Percentiles rank a stretch among this genome's conserved stretches.
These are phyloP conservation scores for Coemansia sp. DNA, from an alignment of 192 early-diverging fungal species.

Conservation along the genomic window DNA sequence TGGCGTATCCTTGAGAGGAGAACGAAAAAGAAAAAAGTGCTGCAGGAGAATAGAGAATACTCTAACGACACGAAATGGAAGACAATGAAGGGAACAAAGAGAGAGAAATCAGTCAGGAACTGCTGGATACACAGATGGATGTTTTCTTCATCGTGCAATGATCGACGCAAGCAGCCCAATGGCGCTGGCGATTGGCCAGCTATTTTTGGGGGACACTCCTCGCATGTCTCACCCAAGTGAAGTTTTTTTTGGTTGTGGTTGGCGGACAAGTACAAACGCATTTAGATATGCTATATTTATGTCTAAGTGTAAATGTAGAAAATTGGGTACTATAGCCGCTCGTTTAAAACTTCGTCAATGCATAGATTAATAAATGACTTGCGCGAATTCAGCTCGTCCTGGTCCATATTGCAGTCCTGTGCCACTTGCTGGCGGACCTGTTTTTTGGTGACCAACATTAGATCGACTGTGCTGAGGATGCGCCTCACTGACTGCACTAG, in stretches of 20 bases:
- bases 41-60: not conserved
- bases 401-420: conserved; percentile 69
- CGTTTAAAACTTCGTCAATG: conserved; percentile 65
- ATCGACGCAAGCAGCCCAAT: not conserved
- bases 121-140: not conserved
- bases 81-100: not conserved
- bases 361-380: conserved; percentile 89
- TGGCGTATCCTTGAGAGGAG: conserved; percentile 2
- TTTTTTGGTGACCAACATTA: conserved; percentile 99
- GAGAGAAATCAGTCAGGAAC: not conserved
- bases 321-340: conserved; percentile 24
- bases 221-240: not conserved
- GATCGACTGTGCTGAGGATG: conserved; percentile 83
- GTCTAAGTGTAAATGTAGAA: not conserved
- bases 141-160: not conserved
- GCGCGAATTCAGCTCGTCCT: conserved; percentile 72
- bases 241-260: not conserved
- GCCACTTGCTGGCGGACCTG: conserved; percentile 91
- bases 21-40: not conserved
- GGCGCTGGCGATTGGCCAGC: not conserved
- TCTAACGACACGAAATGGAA: not conserved
- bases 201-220: not conserved
- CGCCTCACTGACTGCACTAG: conserved; percentile 69
- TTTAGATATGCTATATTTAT: too few relatives aligned
- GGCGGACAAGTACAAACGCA: not conserved